Conservation (phyloP, 2,329 filamentous ascomycete species). For the Sarocladium strictum region DNA sequence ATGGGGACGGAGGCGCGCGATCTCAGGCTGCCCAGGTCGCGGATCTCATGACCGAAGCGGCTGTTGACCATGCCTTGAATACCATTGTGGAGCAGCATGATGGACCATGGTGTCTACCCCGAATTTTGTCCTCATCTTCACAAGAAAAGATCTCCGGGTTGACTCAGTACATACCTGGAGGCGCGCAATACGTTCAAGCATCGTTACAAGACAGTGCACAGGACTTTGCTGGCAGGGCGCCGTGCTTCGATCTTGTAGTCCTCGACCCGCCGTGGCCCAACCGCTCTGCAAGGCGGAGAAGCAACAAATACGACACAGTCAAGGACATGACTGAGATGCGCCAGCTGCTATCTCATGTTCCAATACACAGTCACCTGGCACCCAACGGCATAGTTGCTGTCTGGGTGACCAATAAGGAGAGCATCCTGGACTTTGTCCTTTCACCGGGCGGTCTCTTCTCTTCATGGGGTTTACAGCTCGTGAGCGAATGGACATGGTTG, state of each 20-base stretch:
- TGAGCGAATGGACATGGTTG: slow-evolving; percentile 73
- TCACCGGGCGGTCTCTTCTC: slow-evolving; percentile 53
- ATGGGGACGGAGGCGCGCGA: slow-evolving; percentile 20
- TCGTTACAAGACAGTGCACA: slow-evolving; percentile 35
- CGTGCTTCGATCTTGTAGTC: slow-evolving; percentile 60
- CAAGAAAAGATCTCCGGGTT: neutral
- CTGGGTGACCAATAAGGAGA: slow-evolving; percentile 72
- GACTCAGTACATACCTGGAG: slow-evolving; percentile 31
- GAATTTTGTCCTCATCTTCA: neutral
- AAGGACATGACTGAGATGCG: slow-evolving; percentile 39
- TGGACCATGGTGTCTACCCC: slow-evolving; percentile 4
- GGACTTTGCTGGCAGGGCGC: slow-evolving; percentile 35
- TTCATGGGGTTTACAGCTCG: slow-evolving; percentile 58
- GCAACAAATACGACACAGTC: slow-evolving; percentile 41
- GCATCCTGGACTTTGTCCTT: slow-evolving; percentile 49
- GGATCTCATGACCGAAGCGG: slow-evolving; percentile 46
- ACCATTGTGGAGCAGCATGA: slow-evolving; percentile 15
- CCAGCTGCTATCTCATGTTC: slow-evolving; percentile 45
- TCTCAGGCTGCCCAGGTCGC: slow-evolving; percentile 43
- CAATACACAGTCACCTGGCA: slow-evolving; percentile 49
- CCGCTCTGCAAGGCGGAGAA: slow-evolving; percentile 60
- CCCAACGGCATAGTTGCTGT: slow-evolving; percentile 56
- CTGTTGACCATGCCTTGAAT: slow-evolving; percentile 36
- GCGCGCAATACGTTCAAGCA: slow-evolving; percentile 41
- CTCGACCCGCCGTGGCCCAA: slow-evolving; percentile 82